Evolutionary conservation across 805 yeast species (phyloP), one percentile per base, ranked within the genome.

Genomic region (Yamadazyma sp.): DNA sequence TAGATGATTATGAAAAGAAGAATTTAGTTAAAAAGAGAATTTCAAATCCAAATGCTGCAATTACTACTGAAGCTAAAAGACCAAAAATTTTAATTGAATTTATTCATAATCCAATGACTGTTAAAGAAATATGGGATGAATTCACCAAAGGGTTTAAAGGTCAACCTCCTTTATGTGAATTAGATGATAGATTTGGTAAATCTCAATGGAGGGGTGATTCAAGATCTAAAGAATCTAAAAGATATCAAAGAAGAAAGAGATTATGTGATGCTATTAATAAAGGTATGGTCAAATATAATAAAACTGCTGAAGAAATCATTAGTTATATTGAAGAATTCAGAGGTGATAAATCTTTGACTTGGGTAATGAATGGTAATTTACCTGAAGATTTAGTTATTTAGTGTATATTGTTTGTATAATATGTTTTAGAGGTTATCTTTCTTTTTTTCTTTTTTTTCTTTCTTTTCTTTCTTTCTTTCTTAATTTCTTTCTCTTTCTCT

Each of bases 341-440:
- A 18, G 70, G 67, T 24, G 69, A 64, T 33, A 64, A 63, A 48
- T 56, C 65, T 23, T 53, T 67, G 32, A 66, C 73, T 4, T 67
- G 73, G 73, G 64, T 67, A 5, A 67, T 67, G 73, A 67, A 67
- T 43, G 73, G 73, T 7, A 62, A 67, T 38, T 49, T 67, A 8
- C 73, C 73, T 3, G 38, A 34, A 23, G 27, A 42, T 33, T 26
- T 35, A 16, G 34, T 35, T 23, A 24, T 31, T 38, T 42, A 31
- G 35, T 27, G 35, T 27, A n/a, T n/a, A n/a, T n/a, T n/a, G n/a
- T n/a, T n/a, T n/a, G n/a, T n/a, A n/a, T n/a, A n/a, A n/a, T n/a
- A n/a, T n/a, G n/a, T n/a, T n/a, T n/a, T n/a, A n/a, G n/a, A n/a
- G n/a, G n/a, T n/a, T n/a, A n/a, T n/a, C n/a, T n/a, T n/a, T n/a